Percentiles rank a stretch among this genome's conserved stretches.
Conservation (phyloP, 768 basidiomycete species). For the Mycena chlorophos region DNA sequence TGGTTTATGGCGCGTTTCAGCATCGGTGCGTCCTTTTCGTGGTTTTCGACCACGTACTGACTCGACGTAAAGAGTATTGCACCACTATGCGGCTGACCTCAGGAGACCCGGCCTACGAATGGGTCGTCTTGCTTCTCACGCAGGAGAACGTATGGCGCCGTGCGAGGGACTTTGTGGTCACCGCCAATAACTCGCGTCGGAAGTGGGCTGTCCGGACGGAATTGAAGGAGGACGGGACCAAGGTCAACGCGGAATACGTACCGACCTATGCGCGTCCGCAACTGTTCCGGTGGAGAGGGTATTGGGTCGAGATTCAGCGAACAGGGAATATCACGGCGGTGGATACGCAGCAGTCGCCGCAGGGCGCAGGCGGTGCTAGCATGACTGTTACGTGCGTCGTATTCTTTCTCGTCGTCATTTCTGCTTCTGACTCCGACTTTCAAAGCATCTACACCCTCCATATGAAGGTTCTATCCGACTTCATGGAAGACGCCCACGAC, state of each 20-base stretch:
- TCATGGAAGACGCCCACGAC: slow-evolving; percentile 44
- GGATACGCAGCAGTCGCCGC: slow-evolving; percentile 9
- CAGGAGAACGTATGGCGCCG: slow-evolving; percentile 9
- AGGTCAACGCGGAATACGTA: slow-evolving; percentile 41
- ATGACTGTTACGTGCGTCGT: slow-evolving; percentile 36
- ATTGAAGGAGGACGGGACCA: slow-evolving; percentile 14
- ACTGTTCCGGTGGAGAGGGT: slow-evolving; percentile 45
- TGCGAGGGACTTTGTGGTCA: slow-evolving; percentile 5
- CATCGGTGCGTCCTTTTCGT: slow-evolving; percentile 5
- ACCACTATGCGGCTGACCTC: slow-evolving; percentile 40
- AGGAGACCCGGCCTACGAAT: slow-evolving; percentile 45
- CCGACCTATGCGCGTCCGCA: slow-evolving; percentile 43
- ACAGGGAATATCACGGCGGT: slow-evolving; percentile 13
- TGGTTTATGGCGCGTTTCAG: slow-evolving; percentile 18
- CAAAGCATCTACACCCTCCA: slow-evolving; percentile 48
- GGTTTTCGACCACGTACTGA: background rate
- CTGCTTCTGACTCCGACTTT: background rate
- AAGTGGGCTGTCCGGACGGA: slow-evolving; percentile 17
- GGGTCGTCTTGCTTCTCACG: slow-evolving; percentile 39
- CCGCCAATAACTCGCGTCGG: slow-evolving; percentile 5
- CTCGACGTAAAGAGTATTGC: slow-evolving; percentile 34
- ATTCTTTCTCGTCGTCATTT: slow-evolving; percentile 1
- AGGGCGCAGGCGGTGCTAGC: slow-evolving; percentile 9
- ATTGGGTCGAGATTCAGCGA: slow-evolving; percentile 42
- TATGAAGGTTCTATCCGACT: slow-evolving; percentile 39